A percentile compares a stretch with the other conserved stretches of the same genome.
These are phyloP conservation scores for Durio zibethinus DNA, from an alignment of 345 rosid species.

Conservation along the genomic window DNA sequence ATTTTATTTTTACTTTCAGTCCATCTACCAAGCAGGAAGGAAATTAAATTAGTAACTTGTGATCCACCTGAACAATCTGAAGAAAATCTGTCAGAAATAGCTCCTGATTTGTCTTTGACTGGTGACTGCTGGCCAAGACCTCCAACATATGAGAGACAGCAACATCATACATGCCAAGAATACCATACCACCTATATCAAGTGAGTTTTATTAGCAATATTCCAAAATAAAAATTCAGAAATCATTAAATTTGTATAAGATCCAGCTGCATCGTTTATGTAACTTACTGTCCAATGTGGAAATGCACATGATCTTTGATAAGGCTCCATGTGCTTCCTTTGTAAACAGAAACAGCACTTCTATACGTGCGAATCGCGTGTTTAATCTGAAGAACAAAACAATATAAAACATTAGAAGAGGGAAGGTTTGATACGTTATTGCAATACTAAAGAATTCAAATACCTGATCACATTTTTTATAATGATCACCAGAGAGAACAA, in stretches of 20 bases:
- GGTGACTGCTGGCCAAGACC: conserved; percentile 78
- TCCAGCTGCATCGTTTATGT: conserved; percentile 16
- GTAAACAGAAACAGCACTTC: conserved; percentile 81
- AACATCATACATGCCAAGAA: conserved; percentile 86
- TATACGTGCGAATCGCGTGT: conserved; percentile 92
- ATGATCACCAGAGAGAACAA: conserved; percentile 93
- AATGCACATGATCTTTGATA: conserved; percentile 93
- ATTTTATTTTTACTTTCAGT: neutral
- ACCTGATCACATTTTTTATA: conserved; percentile 97
- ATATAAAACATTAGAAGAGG: conserved; percentile 23
- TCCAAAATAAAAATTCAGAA: conserved; percentile 12
- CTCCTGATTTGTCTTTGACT: conserved; percentile 90
- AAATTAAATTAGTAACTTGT: conserved; percentile 8
- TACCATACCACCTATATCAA: conserved; percentile 75
- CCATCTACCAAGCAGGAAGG: conserved; percentile 21
- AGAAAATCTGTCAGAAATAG: conserved; percentile 78
- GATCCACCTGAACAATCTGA: conserved; percentile 67
- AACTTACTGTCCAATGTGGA: conserved; percentile 94
- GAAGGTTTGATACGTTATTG: conserved; percentile 11
- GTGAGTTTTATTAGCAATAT: conserved; percentile 18
- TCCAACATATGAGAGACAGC: conserved; percentile 78
- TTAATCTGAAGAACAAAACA: conserved; percentile 53
- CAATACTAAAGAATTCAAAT: conserved; percentile 22
- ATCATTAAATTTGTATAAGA: neutral
- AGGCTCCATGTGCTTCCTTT: conserved; percentile 82